phyloP scores from a whole-genome alignment of 1,284 basidiomycete species.

The Ustilago cynodontis region DNA sequence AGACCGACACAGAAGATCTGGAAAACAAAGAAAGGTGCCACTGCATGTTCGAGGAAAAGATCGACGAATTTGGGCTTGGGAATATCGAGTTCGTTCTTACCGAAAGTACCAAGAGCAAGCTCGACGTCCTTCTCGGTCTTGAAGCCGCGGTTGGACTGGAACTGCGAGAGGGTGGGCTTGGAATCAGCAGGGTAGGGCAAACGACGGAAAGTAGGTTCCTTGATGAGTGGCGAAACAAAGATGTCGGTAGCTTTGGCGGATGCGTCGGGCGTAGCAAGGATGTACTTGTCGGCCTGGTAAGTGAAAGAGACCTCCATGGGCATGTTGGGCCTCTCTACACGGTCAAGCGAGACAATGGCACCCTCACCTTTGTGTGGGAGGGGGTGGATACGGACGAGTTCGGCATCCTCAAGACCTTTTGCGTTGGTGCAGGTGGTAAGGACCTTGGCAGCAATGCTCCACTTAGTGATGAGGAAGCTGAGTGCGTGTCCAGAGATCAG shows the following conservation, averaged over 20 bases:
- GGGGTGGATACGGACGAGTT: slow-evolving; percentile 86
- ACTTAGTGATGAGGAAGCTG: slow-evolving; percentile 90
- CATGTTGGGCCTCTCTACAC: slow-evolving; percentile 68
- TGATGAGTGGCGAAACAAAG: slow-evolving; percentile 60
- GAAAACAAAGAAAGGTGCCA: slow-evolving; percentile 70
- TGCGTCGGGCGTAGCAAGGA: slow-evolving; percentile 74
- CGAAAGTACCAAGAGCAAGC: slow-evolving; percentile 61
- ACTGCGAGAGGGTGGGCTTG: slow-evolving; percentile 79
- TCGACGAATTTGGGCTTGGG: slow-evolving; percentile 67
- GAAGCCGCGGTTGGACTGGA: slow-evolving; percentile 75
- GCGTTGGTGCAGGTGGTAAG: slow-evolving; percentile 76
- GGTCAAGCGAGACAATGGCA: slow-evolving; percentile 85
- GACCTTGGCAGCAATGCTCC: slow-evolving; percentile 85
- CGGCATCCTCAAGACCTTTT: slow-evolving; percentile 76
- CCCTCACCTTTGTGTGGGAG: slow-evolving; percentile 88
- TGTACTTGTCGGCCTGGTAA: slow-evolving; percentile 96
- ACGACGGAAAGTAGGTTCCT: slow-evolving; percentile 79
- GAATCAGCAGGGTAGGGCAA: slow-evolving; percentile 90
- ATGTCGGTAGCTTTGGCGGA: slow-evolving; percentile 61
- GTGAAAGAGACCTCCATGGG: slow-evolving; percentile 83
- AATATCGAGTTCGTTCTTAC: slow-evolving; percentile 67
- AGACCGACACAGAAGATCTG: slow-evolving; percentile 69
- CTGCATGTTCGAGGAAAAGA: slow-evolving; percentile 69
- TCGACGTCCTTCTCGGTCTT: slow-evolving; percentile 61
- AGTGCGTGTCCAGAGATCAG: slow-evolving; percentile 90